These are phyloP conservation scores for Penicillium cinerascens DNA, from an alignment of 495 filamentous ascomycete genomes.

Conservation along the genomic window DNA sequence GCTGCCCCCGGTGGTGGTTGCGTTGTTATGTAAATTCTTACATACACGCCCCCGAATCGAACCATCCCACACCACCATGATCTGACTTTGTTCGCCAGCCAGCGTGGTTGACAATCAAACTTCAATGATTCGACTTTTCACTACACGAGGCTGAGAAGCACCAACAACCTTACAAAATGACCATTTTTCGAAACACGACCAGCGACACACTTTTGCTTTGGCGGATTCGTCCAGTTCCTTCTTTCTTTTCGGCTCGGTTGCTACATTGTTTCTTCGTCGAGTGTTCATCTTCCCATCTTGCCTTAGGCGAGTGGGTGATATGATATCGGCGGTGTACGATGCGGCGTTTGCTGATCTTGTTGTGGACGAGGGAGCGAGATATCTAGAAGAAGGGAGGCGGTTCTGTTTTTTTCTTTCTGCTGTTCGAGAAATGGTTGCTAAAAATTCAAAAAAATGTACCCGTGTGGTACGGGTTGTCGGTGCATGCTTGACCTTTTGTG, in stretches of 20 bases:
- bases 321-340: neutral
- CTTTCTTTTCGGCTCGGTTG: neutral
- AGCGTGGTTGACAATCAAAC: neutral
- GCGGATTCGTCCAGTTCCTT: neutral
- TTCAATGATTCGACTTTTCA: neutral
- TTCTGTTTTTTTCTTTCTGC: neutral
- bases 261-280: neutral
- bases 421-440: neutral
- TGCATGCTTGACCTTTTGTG: neutral
- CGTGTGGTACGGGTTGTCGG: neutral
- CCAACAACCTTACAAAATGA: neutral
- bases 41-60: neutral
- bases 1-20: neutral
- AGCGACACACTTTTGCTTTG: neutral
- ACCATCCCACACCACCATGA: neutral
- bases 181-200: neutral
- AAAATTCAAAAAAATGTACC: neutral
- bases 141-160: neutral
- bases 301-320: neutral
- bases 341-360: neutral
- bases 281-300: neutral
- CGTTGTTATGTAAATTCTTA: neutral
- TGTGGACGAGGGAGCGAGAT: neutral
- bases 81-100: neutral
- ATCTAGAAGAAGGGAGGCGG: neutral